Conservation (phyloP, 2,329 filamentous ascomycete genomes). For the Epichloe gansuensis region DNA sequence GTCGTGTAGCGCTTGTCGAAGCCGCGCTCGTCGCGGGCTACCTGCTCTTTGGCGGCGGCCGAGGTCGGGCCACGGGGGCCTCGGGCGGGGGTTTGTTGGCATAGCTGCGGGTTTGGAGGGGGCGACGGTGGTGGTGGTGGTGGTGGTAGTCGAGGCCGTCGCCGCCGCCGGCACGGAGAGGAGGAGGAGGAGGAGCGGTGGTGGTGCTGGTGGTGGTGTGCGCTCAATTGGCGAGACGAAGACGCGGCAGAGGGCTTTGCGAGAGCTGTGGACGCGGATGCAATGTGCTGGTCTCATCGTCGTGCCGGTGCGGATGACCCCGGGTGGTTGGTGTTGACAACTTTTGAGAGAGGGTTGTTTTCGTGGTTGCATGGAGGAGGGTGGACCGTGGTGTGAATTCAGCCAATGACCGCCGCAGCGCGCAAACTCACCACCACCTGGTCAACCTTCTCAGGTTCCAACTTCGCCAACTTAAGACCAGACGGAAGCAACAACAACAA, state of each 20-base stretch:
- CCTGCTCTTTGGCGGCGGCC: background rate
- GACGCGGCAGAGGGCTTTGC: constrained; percentile 33
- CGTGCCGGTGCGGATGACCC: background rate
- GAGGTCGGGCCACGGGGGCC: background rate
- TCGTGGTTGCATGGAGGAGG: background rate
- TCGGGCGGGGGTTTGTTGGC: background rate
- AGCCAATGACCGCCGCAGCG: background rate
- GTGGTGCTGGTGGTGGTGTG: background rate
- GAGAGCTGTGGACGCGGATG: constrained; percentile 31
- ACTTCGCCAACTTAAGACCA: background rate
- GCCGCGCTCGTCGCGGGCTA: constrained; percentile 12
- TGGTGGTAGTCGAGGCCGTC: background rate
- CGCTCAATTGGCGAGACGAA: constrained; percentile 23
- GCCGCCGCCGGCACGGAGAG: too few species aligned
- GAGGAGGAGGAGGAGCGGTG: too few species aligned
- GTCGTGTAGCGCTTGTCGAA: constrained; percentile 26
- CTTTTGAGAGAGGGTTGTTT: too few species aligned
- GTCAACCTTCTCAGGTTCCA: too few species aligned
- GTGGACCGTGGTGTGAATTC: background rate
- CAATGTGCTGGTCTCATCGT: constrained; percentile 27
- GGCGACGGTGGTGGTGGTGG: background rate
- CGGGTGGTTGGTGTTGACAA: too few species aligned
- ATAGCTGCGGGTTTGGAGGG: background rate
- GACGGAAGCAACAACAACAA: background rate
- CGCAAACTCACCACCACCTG: background rate